Percentiles rank a stretch among this genome's conserved stretches.
phyloP scores from a whole-genome alignment of 73 alveolate genomes.

The Tetrahymena malaccensis region DNA sequence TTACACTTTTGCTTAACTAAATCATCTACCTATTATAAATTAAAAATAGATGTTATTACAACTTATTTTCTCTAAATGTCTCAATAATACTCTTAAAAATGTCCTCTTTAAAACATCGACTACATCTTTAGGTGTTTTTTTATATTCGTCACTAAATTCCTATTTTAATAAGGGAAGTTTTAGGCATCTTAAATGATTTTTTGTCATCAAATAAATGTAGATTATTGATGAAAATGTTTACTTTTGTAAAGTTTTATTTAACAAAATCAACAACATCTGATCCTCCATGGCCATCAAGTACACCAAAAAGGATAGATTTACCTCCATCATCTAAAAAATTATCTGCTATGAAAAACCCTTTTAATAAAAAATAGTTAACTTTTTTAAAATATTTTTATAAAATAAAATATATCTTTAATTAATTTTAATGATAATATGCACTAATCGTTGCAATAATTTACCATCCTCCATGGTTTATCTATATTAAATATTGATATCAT shows the following conservation, averaged over 20 bases:
- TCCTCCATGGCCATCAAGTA: constrained; percentile 44
- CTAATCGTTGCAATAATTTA: background rate
- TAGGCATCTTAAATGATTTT: background rate
- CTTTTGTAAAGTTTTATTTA: constrained; percentile 28
- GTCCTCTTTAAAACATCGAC: background rate
- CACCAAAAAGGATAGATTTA: constrained; percentile 31
- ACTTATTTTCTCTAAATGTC: background rate
- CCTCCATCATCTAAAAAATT: constrained; percentile 39
- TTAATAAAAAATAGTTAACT: background rate
- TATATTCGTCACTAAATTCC: background rate
- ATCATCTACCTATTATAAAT: background rate
- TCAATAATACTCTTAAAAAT: background rate
- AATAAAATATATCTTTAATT: background rate
- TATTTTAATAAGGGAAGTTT: background rate
- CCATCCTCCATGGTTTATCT: constrained; percentile 40
- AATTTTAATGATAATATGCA: background rate
- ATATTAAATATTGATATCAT: constrained; percentile 16
- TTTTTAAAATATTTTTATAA: too few relatives aligned
- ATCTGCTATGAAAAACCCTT: constrained; percentile 27
- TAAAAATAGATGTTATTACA: background rate
- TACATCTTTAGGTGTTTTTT: background rate
- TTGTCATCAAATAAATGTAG: background rate
- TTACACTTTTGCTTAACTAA: constrained; percentile 5
- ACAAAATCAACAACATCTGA: constrained; percentile 25
- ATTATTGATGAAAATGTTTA: background rate